These are phyloP conservation scores for Podaxis pistillaris DNA, from an alignment of 768 basidiomycete genomes.

Conservation along the genomic window DNA sequence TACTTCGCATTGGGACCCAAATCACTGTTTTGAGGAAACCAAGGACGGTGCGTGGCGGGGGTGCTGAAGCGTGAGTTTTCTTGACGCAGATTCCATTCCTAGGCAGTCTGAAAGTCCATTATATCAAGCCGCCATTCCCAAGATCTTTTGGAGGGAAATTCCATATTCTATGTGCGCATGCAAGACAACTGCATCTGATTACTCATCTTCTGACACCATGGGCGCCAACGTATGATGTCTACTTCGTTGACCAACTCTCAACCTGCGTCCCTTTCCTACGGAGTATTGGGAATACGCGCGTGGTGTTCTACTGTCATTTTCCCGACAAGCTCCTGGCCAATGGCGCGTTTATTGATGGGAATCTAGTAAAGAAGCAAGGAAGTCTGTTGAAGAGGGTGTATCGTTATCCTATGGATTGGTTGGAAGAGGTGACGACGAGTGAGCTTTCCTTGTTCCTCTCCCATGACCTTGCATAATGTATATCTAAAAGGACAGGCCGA, in stretches of 20 bases:
- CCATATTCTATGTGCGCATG: conserved; percentile 87
- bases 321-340: conserved; percentile 90
- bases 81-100: background rate
- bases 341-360: conserved; percentile 63
- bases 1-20: conserved; percentile 88
- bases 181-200: conserved; percentile 83
- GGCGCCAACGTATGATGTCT: conserved; percentile 70
- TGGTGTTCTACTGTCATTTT: conserved; percentile 98
- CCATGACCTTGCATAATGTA: conserved; percentile 5
- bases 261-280: conserved; percentile 87
- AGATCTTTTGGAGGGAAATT: conserved; percentile 77
- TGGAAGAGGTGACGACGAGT: conserved; percentile 92
- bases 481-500: conserved; percentile 74
- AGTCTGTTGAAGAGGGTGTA: conserved; percentile 73
- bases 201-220: conserved; percentile 53
- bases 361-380: conserved; percentile 35
- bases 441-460: conserved; percentile 24
- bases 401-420: conserved; percentile 83
- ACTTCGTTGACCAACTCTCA: conserved; percentile 93
- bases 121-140: conserved; percentile 75
- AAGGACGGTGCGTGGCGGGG: conserved; percentile 63
- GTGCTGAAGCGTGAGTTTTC: background rate
- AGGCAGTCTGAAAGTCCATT: conserved; percentile 82
- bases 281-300: conserved; percentile 62
- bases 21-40: conserved; percentile 93